Conservation (phyloP, 495 filamentous ascomycete genomes). For the Oidiodendron maius region DNA sequence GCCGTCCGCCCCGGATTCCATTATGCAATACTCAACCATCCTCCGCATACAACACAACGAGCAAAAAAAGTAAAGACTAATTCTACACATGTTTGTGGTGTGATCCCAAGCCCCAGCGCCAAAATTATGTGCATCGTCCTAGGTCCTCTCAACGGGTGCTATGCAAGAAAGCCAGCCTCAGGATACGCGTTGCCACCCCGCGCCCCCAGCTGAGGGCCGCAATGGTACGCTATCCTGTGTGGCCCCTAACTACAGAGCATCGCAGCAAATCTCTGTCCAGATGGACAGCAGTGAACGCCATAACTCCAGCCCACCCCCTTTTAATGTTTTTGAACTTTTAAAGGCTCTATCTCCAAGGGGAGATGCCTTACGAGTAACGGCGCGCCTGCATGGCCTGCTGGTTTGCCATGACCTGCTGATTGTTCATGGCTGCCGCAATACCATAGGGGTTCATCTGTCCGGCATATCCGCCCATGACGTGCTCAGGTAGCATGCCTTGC, state of each 20-base stretch:
- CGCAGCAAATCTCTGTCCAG: no score
- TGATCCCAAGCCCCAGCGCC: background rate
- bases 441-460: slow-evolving; percentile 60
- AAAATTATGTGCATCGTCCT: background rate
- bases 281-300: no score
- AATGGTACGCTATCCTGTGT: no score
- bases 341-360: no score
- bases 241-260: no score
- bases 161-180: background rate
- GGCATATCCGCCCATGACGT: background rate
- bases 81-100: background rate
- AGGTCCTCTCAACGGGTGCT: background rate
- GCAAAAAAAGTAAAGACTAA: no score
- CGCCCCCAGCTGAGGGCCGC: no score
- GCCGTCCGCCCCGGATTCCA: background rate
- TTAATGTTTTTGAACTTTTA: no score
- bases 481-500: slow-evolving; percentile 24
- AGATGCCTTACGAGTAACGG: slow-evolving; percentile 1
- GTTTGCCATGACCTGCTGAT: slow-evolving; percentile 44
- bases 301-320: no score
- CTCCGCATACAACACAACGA: no score
- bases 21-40: no score
- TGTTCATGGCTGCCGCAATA: slow-evolving; percentile 49
- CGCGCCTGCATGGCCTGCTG: background rate
- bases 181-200: no score